Conservation (phyloP, 2,329 filamentous ascomycete species). For the Colletotrichum truncatum region DNA sequence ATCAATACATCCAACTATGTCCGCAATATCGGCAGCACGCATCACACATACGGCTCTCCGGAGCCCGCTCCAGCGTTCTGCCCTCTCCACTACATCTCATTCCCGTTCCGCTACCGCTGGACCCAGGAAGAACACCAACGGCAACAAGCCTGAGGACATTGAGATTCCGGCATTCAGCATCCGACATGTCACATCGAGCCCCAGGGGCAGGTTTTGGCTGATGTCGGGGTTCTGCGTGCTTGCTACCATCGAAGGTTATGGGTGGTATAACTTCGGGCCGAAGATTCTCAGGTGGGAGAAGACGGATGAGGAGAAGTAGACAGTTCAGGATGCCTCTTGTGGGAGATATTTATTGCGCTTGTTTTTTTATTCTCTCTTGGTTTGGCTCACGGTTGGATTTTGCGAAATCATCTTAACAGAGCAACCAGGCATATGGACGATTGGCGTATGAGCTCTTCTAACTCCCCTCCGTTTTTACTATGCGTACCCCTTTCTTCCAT, state of each 20-base stretch:
- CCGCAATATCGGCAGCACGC: neutral
- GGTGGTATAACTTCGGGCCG: slow-evolving; percentile 35
- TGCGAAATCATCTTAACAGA: too few species aligned
- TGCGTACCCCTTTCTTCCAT: too few species aligned
- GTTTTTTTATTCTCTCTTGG: too few species aligned
- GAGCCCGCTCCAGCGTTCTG: neutral
- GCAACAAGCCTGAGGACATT: slow-evolving; percentile 2
- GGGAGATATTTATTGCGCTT: too few species aligned
- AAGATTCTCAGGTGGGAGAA: slow-evolving; percentile 32
- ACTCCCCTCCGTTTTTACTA: too few species aligned
- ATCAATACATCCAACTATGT: neutral
- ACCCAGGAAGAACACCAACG: slow-evolving; percentile 1
- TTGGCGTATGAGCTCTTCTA: too few species aligned
- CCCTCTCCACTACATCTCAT: slow-evolving; percentile 23
- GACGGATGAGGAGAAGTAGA: neutral
- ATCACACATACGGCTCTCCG: neutral
- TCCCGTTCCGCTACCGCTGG: neutral
- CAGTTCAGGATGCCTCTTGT: too few species aligned
- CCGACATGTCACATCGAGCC: slow-evolving; percentile 32
- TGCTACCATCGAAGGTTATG: slow-evolving; percentile 29
- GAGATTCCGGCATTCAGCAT: slow-evolving; percentile 34
- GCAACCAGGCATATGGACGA: too few species aligned
- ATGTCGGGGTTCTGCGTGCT: slow-evolving; percentile 27
- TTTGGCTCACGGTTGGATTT: too few species aligned
- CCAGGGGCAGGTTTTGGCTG: slow-evolving; percentile 30